Percentiles rank a stretch among this genome's conserved stretches.
phyloP scores from a whole-genome alignment of 2,329 filamentous ascomycete species.

The Colletotrichum kahawae region DNA sequence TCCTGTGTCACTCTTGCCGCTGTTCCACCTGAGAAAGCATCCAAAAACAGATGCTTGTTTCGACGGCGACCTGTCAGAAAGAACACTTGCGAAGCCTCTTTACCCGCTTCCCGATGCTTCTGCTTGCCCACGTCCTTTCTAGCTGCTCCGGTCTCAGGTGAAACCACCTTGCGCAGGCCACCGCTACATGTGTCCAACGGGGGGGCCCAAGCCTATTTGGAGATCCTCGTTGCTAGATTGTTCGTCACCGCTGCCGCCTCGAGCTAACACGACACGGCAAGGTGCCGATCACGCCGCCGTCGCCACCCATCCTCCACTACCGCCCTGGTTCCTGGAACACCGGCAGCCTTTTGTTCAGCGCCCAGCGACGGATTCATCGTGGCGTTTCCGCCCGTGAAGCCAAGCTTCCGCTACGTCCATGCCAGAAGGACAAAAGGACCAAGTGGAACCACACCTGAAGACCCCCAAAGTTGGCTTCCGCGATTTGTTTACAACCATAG shows the following conservation, averaged over 20 bases:
- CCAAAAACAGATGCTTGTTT: background rate
- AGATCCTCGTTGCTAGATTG: background rate
- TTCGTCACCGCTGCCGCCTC: background rate
- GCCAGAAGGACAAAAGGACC: background rate
- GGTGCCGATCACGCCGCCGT: background rate
- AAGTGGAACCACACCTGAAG: background rate
- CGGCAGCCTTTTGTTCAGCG: background rate
- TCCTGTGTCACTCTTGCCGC: background rate
- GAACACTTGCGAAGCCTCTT: background rate
- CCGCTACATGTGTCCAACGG: background rate
- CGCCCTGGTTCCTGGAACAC: background rate
- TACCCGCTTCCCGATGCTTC: background rate
- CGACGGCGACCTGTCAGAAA: conserved; percentile 12
- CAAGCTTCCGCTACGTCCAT: background rate
- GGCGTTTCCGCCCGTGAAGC: background rate
- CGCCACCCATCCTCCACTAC: background rate
- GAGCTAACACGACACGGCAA: background rate
- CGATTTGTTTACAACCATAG: background rate
- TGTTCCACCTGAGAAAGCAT: background rate
- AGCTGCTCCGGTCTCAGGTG: conserved; percentile 15
- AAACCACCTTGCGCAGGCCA: conserved; percentile 9
- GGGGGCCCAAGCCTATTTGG: background rate
- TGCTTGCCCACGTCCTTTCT: background rate
- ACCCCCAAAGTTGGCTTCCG: background rate
- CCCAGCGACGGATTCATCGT: background rate